Conservation (phyloP, 2,329 filamentous ascomycete species). For the Capronia epimyces region DNA sequence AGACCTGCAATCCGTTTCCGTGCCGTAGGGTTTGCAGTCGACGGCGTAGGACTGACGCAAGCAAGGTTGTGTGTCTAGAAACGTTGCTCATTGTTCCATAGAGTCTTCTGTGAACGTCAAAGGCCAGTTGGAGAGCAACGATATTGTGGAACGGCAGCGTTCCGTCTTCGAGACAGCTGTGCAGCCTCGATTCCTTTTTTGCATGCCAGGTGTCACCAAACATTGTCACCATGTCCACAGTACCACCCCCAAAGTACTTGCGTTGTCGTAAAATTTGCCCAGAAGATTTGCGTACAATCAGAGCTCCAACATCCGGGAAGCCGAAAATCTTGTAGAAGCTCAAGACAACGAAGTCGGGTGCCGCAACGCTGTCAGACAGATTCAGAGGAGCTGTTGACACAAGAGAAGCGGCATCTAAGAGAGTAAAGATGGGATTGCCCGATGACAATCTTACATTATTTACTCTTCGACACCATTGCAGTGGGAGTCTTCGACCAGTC, state of each 20-base stretch:
- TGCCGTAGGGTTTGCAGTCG: slow-evolving; percentile 60
- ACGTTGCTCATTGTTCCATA: slow-evolving; percentile 67
- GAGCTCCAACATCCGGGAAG: slow-evolving; percentile 80
- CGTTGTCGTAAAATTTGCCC: slow-evolving; percentile 59
- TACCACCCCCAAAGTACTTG: slow-evolving; percentile 88
- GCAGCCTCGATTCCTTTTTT: slow-evolving; percentile 63
- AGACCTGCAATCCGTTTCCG: slow-evolving; percentile 61
- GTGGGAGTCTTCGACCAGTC: slow-evolving; percentile 70
- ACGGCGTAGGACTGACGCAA: slow-evolving; percentile 56
- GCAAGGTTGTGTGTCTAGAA: slow-evolving; percentile 62
- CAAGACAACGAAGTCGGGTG: slow-evolving; percentile 78
- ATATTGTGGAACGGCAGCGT: slow-evolving; percentile 89
- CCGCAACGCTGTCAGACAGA: slow-evolving; percentile 54
- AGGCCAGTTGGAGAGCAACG: slow-evolving; percentile 69
- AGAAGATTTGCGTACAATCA: slow-evolving; percentile 72
- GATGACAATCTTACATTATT: slow-evolving; percentile 33
- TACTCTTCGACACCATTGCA: slow-evolving; percentile 59
- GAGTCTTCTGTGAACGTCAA: slow-evolving; percentile 62
- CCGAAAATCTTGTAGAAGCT: slow-evolving; percentile 99
- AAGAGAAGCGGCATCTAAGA: slow-evolving; percentile 79
- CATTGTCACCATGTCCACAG: slow-evolving; percentile 81
- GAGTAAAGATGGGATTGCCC: slow-evolving; percentile 51
- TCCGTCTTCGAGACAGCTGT: slow-evolving; percentile 83
- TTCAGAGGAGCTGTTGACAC: slow-evolving; percentile 72
- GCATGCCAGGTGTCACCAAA: slow-evolving; percentile 78